A percentile compares a stretch with the other conserved stretches of the same genome.
Evolutionary conservation across 768 basidiomycete species (phyloP).

Genomic region (Rhodotorula sphaerocarpa): DNA sequence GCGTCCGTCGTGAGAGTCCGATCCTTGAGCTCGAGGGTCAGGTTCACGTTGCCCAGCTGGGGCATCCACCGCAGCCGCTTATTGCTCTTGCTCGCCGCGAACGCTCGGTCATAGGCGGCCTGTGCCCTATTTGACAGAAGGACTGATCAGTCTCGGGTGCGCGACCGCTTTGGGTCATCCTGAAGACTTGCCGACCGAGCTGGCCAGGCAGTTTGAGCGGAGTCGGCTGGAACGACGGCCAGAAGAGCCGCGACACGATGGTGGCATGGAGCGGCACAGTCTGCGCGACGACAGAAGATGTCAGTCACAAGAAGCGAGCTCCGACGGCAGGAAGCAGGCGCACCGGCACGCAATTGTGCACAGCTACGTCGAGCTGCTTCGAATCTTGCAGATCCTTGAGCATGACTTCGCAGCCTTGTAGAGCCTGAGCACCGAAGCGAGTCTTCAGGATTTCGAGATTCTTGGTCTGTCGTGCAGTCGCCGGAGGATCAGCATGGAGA

Average conservation of each 20-base stretch:
- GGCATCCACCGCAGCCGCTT: conserved; percentile 83
- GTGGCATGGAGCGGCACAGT: conserved; percentile 74
- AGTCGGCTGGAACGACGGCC: conserved; percentile 74
- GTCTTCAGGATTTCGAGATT: conserved; percentile 92
- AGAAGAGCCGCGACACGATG: conserved; percentile 88
- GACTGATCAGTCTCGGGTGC: neutral
- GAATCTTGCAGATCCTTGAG: conserved; percentile 94
- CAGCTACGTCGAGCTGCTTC: conserved; percentile 73
- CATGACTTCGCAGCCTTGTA: conserved; percentile 98
- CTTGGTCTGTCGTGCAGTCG: conserved; percentile 54
- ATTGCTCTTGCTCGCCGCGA: conserved; percentile 78
- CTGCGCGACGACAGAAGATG: neutral
- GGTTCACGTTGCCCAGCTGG: conserved; percentile 71
- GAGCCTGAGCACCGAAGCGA: conserved; percentile 82
- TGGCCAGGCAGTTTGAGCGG: conserved; percentile 74
- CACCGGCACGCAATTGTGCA: conserved; percentile 55
- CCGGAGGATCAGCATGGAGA: neutral
- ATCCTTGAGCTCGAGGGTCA: conserved; percentile 76
- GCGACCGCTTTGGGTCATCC: too few relatives aligned
- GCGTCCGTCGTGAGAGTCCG: conserved; percentile 66
- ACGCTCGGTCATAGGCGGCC: conserved; percentile 61
- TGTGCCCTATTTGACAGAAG: conserved; percentile 12
- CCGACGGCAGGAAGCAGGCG: conserved; percentile 34
- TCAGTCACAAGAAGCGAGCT: neutral
- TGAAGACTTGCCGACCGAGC: conserved; percentile 59